These are phyloP conservation scores for Heliosperma pusillum DNA, from an alignment of 148 eudicot genomes.

Conservation along the genomic window DNA sequence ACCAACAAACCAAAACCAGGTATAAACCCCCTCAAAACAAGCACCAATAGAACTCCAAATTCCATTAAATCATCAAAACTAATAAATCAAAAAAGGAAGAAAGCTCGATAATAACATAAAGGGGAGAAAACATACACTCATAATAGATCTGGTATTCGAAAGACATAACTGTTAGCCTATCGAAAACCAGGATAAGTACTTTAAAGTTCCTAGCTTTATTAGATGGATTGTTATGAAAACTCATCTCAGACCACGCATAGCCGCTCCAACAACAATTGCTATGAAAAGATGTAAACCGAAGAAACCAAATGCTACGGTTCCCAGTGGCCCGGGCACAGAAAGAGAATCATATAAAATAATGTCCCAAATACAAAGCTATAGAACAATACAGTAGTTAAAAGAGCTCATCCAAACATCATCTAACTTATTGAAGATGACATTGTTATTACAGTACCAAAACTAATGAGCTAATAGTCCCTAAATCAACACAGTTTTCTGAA, in stretches of 20 bases:
- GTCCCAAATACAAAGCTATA: conserved; percentile 6
- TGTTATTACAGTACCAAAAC: too few species aligned
- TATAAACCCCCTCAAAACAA: too few species aligned
- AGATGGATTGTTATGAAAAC: conserved; percentile 97
- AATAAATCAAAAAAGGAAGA: too few species aligned
- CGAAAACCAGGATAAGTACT: conserved; percentile 57
- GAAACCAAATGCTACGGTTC: conserved; percentile 95
- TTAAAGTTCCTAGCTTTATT: conserved; percentile 61
- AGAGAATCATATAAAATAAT: conserved; percentile 19
- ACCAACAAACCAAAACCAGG: too few species aligned
- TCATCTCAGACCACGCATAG: conserved; percentile 87
- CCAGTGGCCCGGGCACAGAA: conserved; percentile 72
- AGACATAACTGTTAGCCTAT: not conserved
- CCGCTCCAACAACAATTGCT: conserved; percentile 92
- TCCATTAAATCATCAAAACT: too few species aligned
- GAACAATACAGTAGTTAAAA: not conserved
- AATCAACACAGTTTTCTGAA: too few species aligned
- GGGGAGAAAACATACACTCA: too few species aligned
- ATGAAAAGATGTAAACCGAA: conserved; percentile 96
- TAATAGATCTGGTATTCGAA: too few species aligned
- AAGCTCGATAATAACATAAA: too few species aligned
- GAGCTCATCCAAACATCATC: conserved; percentile 76
- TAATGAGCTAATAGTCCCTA: too few species aligned
- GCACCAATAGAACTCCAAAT: too few species aligned
- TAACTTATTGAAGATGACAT: conserved; percentile 34